A percentile compares a stretch with the other conserved stretches of the same genome.
Conservation (phyloP, 345 rosid genomes). For the Passiflora organensis region DNA sequence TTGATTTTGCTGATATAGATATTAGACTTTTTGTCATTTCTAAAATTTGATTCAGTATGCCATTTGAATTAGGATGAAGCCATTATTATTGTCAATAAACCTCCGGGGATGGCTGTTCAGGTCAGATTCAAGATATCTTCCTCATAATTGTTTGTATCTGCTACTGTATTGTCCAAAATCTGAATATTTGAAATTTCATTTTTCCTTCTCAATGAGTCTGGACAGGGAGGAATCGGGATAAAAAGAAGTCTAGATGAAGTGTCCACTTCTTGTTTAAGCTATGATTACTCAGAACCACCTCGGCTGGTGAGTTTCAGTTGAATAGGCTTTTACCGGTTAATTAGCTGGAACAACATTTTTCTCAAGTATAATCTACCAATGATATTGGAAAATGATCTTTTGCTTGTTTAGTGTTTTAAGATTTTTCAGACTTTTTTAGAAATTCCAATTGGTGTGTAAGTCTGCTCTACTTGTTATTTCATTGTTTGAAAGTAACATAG, state of each 20-base stretch:
- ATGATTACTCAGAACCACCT: conserved; percentile 61
- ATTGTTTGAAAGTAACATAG: neutral
- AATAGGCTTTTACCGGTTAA: neutral
- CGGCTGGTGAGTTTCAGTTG: conserved; percentile 62
- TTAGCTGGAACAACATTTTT: neutral
- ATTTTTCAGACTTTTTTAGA: no score
- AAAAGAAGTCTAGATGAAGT: conserved; percentile 78
- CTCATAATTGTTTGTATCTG: neutral
- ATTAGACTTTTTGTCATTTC: conserved; percentile 2
- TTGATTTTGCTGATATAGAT: neutral
- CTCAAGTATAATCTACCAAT: neutral
- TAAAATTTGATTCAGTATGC: conserved; percentile 11
- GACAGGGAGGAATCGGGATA: conserved; percentile 82
- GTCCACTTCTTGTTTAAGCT: conserved; percentile 59
- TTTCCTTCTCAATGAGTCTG: neutral
- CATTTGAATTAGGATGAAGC: conserved; percentile 57
- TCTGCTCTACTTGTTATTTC: neutral
- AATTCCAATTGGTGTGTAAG: neutral
- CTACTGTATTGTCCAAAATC: neutral
- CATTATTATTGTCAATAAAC: conserved; percentile 76
- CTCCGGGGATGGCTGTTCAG: conserved; percentile 93
- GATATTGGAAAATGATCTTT: no score
- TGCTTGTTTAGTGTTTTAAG: no score
- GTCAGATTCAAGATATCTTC: conserved; percentile 26
- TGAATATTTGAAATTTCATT: neutral